Evolutionary conservation across 306 rosid genomes (phyloP).

Genomic region (Citrullus mucosospermus): DNA sequence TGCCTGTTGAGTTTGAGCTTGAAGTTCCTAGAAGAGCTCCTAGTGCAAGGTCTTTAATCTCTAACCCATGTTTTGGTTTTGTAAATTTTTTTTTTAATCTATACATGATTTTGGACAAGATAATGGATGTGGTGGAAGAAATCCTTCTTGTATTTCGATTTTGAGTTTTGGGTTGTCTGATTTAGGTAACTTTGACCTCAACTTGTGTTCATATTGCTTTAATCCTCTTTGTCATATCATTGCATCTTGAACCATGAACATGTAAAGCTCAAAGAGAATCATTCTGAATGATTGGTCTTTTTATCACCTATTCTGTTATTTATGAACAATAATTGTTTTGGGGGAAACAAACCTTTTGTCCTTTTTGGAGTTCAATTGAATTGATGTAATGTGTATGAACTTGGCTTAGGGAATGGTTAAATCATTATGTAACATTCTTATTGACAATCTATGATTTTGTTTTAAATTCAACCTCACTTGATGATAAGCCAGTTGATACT

Average conservation of each 20-base stretch:
- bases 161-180: background rate
- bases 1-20: constrained; percentile 93
- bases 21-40: constrained; percentile 90
- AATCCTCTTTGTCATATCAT: background rate
- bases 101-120: background rate
- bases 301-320: background rate
- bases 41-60: constrained; percentile 63
- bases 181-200: background rate
- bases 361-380: background rate
- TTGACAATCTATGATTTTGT: background rate
- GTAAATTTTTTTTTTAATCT: background rate
- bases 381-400: background rate
- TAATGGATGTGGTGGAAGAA: background rate
- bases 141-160: background rate
- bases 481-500: background rate
- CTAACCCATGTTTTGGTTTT: background rate
- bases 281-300: background rate
- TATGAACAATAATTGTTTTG: background rate
- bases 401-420: background rate
- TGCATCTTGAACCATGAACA: background rate
- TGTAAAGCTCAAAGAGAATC: background rate
- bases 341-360: background rate
- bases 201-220: background rate
- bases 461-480: background rate
- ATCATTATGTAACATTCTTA: background rate